A percentile compares a stretch with the other conserved stretches of the same genome.
Evolutionary conservation across 768 basidiomycete species (phyloP).

Genomic region (Gautieria morchelliformis): DNA sequence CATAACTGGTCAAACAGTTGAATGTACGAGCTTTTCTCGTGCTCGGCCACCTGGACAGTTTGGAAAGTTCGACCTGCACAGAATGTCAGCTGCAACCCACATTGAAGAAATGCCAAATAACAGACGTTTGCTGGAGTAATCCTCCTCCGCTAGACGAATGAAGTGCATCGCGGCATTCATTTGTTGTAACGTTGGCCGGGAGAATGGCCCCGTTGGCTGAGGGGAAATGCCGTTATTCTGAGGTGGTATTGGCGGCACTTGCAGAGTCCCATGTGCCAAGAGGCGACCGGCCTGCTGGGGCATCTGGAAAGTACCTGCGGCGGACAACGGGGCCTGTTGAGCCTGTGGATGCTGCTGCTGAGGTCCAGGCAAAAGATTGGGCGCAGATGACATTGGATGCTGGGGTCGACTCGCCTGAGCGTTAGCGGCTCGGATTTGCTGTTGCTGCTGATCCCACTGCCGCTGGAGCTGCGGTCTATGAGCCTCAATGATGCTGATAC

Average conservation of each 20-base stretch:
- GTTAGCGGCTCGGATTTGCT: neutral
- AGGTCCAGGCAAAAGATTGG: conserved; percentile 21
- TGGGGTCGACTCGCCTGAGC: neutral
- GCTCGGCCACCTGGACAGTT: conserved; percentile 35
- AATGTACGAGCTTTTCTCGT: conserved; percentile 46
- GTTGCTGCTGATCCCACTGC: conserved; percentile 11
- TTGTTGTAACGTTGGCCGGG: conserved; percentile 23
- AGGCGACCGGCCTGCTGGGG: neutral
- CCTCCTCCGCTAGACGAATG: conserved; percentile 25
- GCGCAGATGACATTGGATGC: conserved; percentile 30
- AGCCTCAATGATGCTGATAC: conserved; percentile 48
- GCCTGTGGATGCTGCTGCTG: conserved; percentile 19
- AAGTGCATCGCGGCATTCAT: conserved; percentile 20
- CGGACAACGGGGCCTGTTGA: conserved; percentile 11
- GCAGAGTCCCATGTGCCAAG: neutral
- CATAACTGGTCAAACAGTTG: conserved; percentile 38
- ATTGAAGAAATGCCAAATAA: neutral
- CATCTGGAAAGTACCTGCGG: neutral
- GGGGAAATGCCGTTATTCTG: neutral
- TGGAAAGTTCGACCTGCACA: conserved; percentile 15
- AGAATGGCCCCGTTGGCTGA: neutral
- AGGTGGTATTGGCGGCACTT: neutral
- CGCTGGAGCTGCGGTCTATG: conserved; percentile 30
- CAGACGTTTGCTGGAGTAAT: conserved; percentile 25
- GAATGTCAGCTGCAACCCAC: neutral